These are phyloP conservation scores for Scolecobasidium constrictum DNA, from an alignment of 2,329 filamentous ascomycete genomes.

Conservation along the genomic window DNA sequence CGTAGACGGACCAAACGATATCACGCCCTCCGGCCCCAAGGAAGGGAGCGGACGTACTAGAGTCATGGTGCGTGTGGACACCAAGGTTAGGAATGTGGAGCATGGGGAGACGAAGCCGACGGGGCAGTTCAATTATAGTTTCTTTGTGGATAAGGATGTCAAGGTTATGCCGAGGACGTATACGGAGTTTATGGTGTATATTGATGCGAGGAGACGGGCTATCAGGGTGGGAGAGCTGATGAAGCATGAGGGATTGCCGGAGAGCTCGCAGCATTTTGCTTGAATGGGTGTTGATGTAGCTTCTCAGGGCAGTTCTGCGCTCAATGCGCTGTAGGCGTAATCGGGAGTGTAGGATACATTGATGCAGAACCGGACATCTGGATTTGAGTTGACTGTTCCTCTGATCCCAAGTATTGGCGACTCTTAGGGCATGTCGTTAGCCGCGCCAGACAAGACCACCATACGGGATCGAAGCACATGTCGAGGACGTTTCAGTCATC, in stretches of 20 bases:
- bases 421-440: too few species aligned
- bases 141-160: conserved; percentile 53
- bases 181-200: conserved; percentile 47
- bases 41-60: conserved; percentile 40
- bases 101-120: conserved; percentile 57
- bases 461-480: too few species aligned
- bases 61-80: conserved; percentile 61
- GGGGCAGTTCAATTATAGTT: conserved; percentile 68
- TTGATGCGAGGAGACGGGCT: conserved; percentile 48
- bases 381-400: too few species aligned
- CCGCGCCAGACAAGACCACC: too few species aligned
- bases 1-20: conserved; percentile 25
- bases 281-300: too few species aligned
- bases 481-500: too few species aligned
- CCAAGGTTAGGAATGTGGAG: conserved; percentile 61
- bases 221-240: conserved; percentile 29
- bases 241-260: not conserved
- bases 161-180: conserved; percentile 53
- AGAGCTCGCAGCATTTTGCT: too few species aligned
- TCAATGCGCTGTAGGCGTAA: too few species aligned
- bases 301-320: too few species aligned
- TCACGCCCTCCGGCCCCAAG: conserved; percentile 22
- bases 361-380: too few species aligned
- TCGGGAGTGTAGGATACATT: too few species aligned
- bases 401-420: too few species aligned